Evolutionary conservation across 2,329 filamentous ascomycete genomes (phyloP), one percentile per base, ranked within the genome.

Genomic region (Ascochyta fabae): DNA sequence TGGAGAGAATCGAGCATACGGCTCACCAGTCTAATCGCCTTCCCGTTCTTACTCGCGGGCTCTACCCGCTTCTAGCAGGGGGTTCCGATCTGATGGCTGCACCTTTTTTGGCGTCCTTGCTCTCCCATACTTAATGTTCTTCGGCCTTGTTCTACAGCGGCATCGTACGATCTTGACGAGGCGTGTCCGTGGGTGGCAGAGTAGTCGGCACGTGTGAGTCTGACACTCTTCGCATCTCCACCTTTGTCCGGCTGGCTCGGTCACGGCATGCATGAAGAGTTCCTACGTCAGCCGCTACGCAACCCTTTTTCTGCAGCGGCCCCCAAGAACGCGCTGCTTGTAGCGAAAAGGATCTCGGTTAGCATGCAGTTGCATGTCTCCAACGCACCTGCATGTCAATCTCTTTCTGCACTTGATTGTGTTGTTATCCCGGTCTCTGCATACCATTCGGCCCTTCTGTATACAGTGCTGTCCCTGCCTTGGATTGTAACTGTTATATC

Each of bases 131-230:
- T 19, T 19, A 3, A 19, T 54, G 48, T 61, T 52, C 57, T 54
- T 55, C 49, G 46, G 55, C 54, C 48, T 64, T 55, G 59, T 61
- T 57, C 48, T 61, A 53, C 59, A 41, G 46, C 48, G 48, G 26
- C 29, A 35, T 53, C 49, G 51, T 59, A 62, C 62, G 54, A 56
- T 44, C 44, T 53, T 57, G 52, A 53, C 46, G 62, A 65, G 60
- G 62, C 57, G 55, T 55, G 56, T 48, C 45, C 64, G 62, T 62
- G 56, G 61, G 62, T 62, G 56, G 62, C 65, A 58, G 59, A 53
- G 48, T 54, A 55, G 57, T 59, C 61, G 55, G 59, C 46, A 58
- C 50, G 36, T 48, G 44, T 44, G 38, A 31, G 43, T 53, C 53
- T 53, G 45, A 43, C 49, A 44, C 29, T 9, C 58, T 36, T 56